Evolutionary conservation across 2,329 filamentous ascomycete genomes (phyloP), one percentile per base, ranked within the genome.

Genomic region (Teratosphaeria destructans): DNA sequence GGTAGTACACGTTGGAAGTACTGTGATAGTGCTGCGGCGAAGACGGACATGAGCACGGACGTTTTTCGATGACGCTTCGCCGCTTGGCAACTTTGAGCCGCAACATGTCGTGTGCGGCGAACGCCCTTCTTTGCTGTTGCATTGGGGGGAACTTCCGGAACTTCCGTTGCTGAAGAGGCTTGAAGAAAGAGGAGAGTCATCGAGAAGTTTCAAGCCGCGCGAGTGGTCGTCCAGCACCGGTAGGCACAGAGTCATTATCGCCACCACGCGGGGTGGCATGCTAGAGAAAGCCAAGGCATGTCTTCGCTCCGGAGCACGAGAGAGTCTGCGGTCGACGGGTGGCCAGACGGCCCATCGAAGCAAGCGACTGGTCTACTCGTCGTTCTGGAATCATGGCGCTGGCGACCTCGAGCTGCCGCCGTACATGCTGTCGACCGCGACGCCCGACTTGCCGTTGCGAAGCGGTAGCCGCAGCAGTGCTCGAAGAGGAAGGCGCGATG

Each of bases 241-340:
- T 49, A 49, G 43, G 43, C 43, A 49, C 43, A 49, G n/a, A 23
- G 57, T 23, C 52, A 47, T 32, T 52, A 47, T 55, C 34, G 57
- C 57, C 52, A 58, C 57, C 52, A 58, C 57, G 16, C 29, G 19
- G 23, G 8, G 73, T 74, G 76, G 75, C 70, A 84, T 84, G 81
- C 80, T 84, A 71, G 81, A 84, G 79, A 79, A 79, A 67, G 80
- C 79, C 70, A 77, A 78, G 71, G 75, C 77, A 82, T 83, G 80
- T 74, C 77, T 83, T 77, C 76, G 82, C 76, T 76, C 78, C 72
- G 79, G 80, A 77, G 75, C 79, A 70, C 77, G 78, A 70, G 75
- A 77, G 66, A 75, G 81, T 68, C 68, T 81, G 62, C 77, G 72
- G 43, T 49, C 43, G 43, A 49, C 43, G 71, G 72, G 71, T 60